Conservation (phyloP, 106 monocot genomes). For the Allium fistulosum region DNA sequence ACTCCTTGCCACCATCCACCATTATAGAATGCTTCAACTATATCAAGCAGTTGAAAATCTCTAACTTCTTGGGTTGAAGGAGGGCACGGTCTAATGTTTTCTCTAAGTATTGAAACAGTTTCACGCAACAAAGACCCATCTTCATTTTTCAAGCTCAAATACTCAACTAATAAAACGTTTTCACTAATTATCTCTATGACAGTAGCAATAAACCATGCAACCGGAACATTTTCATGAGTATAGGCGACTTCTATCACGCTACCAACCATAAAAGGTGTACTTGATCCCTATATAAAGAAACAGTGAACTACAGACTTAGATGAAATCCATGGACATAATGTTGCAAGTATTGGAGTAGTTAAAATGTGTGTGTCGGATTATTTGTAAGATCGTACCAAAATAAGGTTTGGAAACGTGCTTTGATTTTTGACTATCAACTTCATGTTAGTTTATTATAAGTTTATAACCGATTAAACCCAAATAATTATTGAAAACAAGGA, state of each 20-base stretch:
- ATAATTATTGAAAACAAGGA: too few relatives aligned
- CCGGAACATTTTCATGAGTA: background rate
- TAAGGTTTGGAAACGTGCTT: too few relatives aligned
- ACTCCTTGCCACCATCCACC: slow-evolving; percentile 25
- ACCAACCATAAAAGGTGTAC: background rate
- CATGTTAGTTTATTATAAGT: too few relatives aligned
- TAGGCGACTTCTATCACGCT: slow-evolving; percentile 17
- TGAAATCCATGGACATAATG: too few relatives aligned
- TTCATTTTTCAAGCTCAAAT: background rate
- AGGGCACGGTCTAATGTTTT: slow-evolving; percentile 20
- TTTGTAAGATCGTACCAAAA: too few relatives aligned
- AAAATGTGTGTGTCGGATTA: too few relatives aligned
- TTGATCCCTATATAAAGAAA: slow-evolving; percentile 8
- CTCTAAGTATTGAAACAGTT: slow-evolving; percentile 14
- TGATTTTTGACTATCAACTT: too few relatives aligned
- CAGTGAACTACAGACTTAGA: too few relatives aligned
- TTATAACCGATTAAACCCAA: too few relatives aligned
- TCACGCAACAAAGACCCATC: slow-evolving; percentile 3
- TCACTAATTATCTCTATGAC: slow-evolving; percentile 16
- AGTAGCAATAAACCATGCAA: slow-evolving; percentile 20
- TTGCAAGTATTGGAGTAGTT: too few relatives aligned
- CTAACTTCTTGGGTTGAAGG: background rate
- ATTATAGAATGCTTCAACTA: slow-evolving; percentile 21
- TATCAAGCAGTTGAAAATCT: slow-evolving; percentile 13
- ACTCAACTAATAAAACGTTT: slow-evolving; percentile 18